phyloP scores from a whole-genome alignment of 768 basidiomycete species.

The Suillus cothurnatus region DNA sequence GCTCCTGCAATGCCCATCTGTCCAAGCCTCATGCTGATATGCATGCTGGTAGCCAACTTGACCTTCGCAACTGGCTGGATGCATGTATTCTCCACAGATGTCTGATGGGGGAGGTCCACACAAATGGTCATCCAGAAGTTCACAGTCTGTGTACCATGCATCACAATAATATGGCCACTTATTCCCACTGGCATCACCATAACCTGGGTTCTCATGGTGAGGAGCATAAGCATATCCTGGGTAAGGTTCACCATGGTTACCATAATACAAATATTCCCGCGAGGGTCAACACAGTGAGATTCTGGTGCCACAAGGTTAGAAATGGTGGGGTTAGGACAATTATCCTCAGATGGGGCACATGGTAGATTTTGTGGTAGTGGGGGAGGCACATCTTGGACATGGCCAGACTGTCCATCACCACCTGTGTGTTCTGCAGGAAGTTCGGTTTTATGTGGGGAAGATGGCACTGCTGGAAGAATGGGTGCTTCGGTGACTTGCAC shows the following conservation, averaged over 20 bases:
- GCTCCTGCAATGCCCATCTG: neutral
- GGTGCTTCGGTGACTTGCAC: neutral
- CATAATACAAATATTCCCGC: neutral
- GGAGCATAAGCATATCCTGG: no score
- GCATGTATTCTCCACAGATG: neutral
- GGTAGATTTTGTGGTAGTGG: neutral
- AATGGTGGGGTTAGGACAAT: neutral
- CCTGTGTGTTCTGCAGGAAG: neutral
- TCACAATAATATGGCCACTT: neutral
- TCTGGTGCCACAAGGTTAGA: neutral
- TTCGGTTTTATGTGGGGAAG: neutral
- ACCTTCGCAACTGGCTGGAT: neutral
- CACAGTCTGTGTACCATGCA: neutral
- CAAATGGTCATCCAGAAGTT: neutral
- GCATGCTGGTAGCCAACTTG: neutral
- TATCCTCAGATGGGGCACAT: neutral
- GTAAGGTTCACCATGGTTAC: neutral
- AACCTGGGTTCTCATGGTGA: neutral
- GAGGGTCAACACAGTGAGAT: neutral
- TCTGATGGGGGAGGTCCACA: neutral
- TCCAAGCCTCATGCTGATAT: neutral
- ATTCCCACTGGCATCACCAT: neutral
- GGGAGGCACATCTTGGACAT: neutral
- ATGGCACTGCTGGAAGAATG: neutral
- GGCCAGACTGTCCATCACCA: neutral